phyloP scores from a whole-genome alignment of 371 early-diverging fungal species.

The Apophysomyces sp. region DNA sequence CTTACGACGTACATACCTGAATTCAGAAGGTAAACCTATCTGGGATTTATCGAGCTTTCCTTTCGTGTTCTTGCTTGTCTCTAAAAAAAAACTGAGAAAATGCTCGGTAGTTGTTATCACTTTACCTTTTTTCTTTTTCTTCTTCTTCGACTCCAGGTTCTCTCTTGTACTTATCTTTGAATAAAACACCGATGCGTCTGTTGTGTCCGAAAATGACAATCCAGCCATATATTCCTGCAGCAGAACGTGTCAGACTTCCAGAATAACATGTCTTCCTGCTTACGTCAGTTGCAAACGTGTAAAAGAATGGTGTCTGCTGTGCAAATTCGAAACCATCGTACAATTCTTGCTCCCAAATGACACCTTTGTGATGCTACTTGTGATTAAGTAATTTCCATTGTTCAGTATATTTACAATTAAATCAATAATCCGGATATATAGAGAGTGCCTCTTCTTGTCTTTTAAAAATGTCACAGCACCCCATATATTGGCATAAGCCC shows the following conservation, averaged over 20 bases:
- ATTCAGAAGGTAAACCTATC: conserved; percentile 78
- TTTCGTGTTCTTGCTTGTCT: conserved; percentile 25
- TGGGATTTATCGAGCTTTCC: conserved; percentile 70
- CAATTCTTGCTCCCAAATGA: conserved; percentile 85
- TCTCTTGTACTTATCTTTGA: conserved; percentile 65
- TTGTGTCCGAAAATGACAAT: conserved; percentile 83
- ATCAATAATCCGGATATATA: conserved; percentile 79
- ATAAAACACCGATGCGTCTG: conserved; percentile 79
- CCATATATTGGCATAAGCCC: conserved; percentile 78
- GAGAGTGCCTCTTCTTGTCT: conserved; percentile 62
- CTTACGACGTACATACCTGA: conserved; percentile 42
- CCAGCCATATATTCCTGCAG: conserved; percentile 73
- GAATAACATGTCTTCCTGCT: conserved; percentile 12
- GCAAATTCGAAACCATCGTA: conserved; percentile 76
- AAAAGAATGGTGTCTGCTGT: conserved; percentile 81
- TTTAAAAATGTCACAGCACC: conserved; percentile 79
- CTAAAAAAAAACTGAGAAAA: too few species aligned
- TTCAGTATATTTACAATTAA: conserved; percentile 50
- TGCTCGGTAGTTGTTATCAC: too few species aligned
- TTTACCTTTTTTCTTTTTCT: conserved; percentile 13
- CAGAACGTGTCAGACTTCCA: background rate
- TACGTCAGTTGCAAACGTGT: conserved; percentile 83
- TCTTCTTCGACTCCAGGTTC: conserved; percentile 28
- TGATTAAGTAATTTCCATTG: background rate
- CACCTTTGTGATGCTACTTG: conserved; percentile 50